phyloP scores from a whole-genome alignment of 2,329 filamentous ascomycete genomes.

The Pseudogymnoascus sp. region DNA sequence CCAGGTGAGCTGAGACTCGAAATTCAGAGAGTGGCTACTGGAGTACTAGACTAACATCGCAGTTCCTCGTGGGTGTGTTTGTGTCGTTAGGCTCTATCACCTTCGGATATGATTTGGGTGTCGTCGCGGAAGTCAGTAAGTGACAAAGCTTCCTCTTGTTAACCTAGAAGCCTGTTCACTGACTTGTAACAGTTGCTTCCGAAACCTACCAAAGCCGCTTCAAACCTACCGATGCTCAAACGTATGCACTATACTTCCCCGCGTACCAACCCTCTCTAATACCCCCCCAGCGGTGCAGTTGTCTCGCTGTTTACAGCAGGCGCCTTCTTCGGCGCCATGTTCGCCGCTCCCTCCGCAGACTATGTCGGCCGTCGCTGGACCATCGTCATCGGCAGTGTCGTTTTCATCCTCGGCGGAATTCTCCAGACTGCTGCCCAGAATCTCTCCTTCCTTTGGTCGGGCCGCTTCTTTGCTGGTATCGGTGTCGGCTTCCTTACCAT shows the following conservation, averaged over 20 bases:
- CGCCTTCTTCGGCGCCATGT: constrained; percentile 53
- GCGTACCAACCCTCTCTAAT: not conserved
- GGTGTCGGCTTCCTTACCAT: constrained; percentile 43
- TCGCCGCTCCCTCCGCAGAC: constrained; percentile 60
- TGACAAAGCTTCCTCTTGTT: not conserved
- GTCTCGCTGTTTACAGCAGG: constrained; percentile 73
- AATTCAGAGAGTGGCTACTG: not conserved
- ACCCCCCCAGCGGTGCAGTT: constrained; percentile 51
- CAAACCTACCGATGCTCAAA: constrained; percentile 14
- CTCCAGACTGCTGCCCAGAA: constrained; percentile 63
- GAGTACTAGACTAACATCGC: constrained; percentile 11
- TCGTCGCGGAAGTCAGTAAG: constrained; percentile 39
- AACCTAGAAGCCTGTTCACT: not conserved
- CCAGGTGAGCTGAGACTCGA: constrained; percentile 12
- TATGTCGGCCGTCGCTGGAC: constrained; percentile 65
- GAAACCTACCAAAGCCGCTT: constrained; percentile 38
- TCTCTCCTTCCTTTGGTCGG: constrained; percentile 58
- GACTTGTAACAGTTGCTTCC: constrained; percentile 35
- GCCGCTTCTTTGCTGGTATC: constrained; percentile 61
- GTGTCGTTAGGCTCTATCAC: constrained; percentile 49
- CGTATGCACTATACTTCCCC: not conserved
- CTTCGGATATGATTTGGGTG: constrained; percentile 50
- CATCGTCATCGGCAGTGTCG: constrained; percentile 61
- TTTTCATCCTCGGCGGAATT: constrained; percentile 66
- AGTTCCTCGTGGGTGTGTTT: constrained; percentile 48